Evolutionary conservation across 108 stramenopile genomes (phyloP).

Genomic region (Nitzschia inconspicua): DNA sequence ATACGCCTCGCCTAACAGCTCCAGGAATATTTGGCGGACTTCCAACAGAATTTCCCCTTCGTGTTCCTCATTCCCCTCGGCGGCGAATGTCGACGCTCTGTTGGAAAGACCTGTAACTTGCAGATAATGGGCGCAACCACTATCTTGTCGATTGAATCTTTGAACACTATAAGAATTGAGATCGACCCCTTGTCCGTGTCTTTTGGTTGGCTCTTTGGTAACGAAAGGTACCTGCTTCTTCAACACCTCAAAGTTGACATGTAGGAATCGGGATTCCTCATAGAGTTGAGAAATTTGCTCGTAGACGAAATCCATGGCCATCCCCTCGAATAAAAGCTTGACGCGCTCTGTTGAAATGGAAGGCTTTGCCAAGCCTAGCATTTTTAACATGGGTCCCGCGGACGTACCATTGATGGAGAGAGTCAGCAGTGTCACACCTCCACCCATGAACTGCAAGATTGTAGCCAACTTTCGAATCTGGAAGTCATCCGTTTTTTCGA

Average conservation of each 20-base stretch:
- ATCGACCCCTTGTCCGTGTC: not conserved
- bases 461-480: not conserved
- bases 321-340: not conserved
- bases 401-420: constrained; percentile 13
- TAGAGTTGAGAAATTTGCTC: not conserved
- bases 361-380: not conserved
- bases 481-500: not conserved
- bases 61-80: not conserved
- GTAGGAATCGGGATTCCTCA: not conserved
- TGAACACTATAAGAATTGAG: not conserved
- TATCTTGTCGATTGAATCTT: not conserved
- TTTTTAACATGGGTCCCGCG: not conserved
- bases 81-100: not conserved
- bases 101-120: not conserved
- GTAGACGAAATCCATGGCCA: not conserved
- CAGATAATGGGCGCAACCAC: not conserved
- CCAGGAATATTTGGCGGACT: not conserved
- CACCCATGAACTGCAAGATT: constrained; percentile 1
- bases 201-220: not conserved
- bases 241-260: not conserved
- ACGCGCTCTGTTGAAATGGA: not conserved
- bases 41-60: not conserved
- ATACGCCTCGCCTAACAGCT: not conserved
- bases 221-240: not conserved
- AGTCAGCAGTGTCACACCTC: constrained; percentile 16